Percentiles rank a stretch among this genome's conserved stretches.
Conservation (phyloP, 169 alveolate species). For the Plasmodium vivax region DNA sequence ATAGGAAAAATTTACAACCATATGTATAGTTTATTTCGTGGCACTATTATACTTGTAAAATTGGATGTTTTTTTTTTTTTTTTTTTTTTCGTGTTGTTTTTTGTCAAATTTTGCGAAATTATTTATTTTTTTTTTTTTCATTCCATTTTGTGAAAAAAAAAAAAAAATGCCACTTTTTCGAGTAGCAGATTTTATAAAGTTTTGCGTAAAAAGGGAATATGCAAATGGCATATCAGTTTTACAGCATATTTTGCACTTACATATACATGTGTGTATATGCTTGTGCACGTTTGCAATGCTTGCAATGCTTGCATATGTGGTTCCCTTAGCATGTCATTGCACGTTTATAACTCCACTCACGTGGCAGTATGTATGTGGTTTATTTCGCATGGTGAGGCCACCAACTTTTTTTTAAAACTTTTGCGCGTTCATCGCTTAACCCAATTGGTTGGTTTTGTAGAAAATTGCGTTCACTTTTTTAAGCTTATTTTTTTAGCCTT, state of each 20-base stretch:
- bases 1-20: neutral
- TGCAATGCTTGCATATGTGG: neutral
- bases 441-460: neutral
- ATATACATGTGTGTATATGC: neutral
- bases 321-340: neutral
- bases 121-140: neutral
- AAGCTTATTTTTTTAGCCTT: neutral
- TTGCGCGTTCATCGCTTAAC: neutral
- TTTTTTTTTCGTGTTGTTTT: neutral
- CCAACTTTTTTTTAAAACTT: neutral
- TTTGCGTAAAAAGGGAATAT: neutral
- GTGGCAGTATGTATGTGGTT: neutral
- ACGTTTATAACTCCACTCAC: neutral
- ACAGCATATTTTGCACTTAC: neutral
- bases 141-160: neutral
- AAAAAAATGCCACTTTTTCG: neutral
- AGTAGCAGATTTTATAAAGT: neutral
- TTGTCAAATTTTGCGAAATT: neutral
- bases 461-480: neutral
- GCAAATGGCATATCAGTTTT: neutral
- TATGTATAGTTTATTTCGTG: neutral
- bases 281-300: neutral
- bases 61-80: neutral
- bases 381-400: neutral
- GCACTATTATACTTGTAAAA: neutral